Percentiles rank a stretch among this genome's conserved stretches.
phyloP scores from a whole-genome alignment of 371 early-diverging fungal genomes.

The Lichtheimia corymbifera region DNA sequence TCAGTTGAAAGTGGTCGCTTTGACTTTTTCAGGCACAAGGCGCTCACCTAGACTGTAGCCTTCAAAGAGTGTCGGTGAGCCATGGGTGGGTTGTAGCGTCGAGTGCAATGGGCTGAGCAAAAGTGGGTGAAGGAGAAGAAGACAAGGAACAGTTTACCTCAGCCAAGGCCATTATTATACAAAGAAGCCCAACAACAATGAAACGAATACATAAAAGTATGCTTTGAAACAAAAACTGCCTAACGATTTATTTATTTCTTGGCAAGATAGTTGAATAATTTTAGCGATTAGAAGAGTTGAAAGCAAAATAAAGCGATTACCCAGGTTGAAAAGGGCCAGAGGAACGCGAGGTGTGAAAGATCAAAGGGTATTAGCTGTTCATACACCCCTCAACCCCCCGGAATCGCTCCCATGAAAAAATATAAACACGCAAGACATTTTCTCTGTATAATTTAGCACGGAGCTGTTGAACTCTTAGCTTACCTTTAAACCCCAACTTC shows the following conservation, averaged over 20 bases:
- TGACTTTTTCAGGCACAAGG: too few relatives aligned
- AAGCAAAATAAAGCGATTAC: background rate
- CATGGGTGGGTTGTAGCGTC: too few relatives aligned
- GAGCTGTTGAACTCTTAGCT: conserved; percentile 27
- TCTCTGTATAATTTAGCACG: conserved; percentile 14
- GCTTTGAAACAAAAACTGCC: too few relatives aligned
- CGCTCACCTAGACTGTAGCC: too few relatives aligned
- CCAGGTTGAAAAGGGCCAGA: background rate
- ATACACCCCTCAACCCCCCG: conserved; percentile 8
- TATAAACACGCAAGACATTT: conserved; percentile 4
- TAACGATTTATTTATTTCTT: background rate
- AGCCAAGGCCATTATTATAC: too few relatives aligned
- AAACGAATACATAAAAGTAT: too few relatives aligned
- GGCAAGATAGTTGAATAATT: conserved; percentile 1
- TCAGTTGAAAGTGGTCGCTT: too few relatives aligned
- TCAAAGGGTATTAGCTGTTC: conserved; percentile 1
- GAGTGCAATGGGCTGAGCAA: too few relatives aligned
- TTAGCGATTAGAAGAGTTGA: background rate
- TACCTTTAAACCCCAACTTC: conserved; percentile 21
- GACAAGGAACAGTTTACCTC: too few relatives aligned
- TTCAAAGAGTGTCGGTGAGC: too few relatives aligned
- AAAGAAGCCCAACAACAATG: too few relatives aligned
- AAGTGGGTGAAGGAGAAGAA: too few relatives aligned
- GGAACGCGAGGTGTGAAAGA: background rate
- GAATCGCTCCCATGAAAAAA: conserved; percentile 12